These are phyloP conservation scores for Scleroderma citrinum DNA, from an alignment of 768 basidiomycete species.

Conservation along the genomic window DNA sequence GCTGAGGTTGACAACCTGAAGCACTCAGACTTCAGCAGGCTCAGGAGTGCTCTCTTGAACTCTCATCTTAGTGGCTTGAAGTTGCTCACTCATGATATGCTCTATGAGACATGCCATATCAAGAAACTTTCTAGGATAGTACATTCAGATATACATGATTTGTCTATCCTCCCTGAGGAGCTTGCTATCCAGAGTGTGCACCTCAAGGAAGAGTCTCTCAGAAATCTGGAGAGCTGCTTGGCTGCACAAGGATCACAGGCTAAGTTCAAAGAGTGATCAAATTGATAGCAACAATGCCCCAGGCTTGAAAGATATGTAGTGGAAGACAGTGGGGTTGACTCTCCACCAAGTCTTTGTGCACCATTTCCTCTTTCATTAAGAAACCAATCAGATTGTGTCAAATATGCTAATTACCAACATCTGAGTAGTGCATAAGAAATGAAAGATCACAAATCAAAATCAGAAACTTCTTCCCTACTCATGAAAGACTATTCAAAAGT, in stretches of 20 bases:
- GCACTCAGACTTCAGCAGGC: conserved; percentile 94
- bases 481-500: too few relatives aligned
- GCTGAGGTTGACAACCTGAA: conserved; percentile 99
- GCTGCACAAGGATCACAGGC: conserved; percentile 82
- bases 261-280: conserved; percentile 65
- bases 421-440: too few relatives aligned
- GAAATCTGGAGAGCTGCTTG: conserved; percentile 86
- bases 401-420: too few relatives aligned
- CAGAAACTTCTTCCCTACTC: too few relatives aligned
- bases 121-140: conserved; percentile 94
- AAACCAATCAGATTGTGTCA: too few relatives aligned
- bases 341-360: too few relatives aligned
- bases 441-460: too few relatives aligned
- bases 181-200: conserved; percentile 95
- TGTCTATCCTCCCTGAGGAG: conserved; percentile 92
- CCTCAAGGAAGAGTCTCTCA: conserved; percentile 97
- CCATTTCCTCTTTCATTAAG: too few relatives aligned
- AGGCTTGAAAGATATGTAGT: too few relatives aligned
- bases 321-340: too few relatives aligned
- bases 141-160: conserved; percentile 72
- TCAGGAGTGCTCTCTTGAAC: conserved; percentile 86
- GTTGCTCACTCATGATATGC: conserved; percentile 85
- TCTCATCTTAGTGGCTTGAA: conserved; percentile 95
- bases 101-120: conserved; percentile 96
- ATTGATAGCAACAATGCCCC: conserved; percentile 15